Evolutionary conservation across 2,329 filamentous ascomycete species (phyloP).

Genomic region (Dactylonectria estremocensis): DNA sequence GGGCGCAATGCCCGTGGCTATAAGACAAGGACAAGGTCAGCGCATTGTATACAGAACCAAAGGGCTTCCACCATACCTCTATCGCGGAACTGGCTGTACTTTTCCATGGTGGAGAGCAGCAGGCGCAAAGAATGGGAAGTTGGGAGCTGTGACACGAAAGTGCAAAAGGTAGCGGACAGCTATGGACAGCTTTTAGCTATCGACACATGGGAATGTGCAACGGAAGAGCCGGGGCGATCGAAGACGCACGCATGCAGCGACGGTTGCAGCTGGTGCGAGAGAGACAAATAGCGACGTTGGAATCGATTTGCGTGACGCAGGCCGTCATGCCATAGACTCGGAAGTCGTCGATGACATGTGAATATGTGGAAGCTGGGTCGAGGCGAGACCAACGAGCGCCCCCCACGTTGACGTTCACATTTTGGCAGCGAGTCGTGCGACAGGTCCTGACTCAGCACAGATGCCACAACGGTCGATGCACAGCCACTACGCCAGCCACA

Average conservation of each 20-base stretch:
- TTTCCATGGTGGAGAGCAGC: slow-evolving; percentile 78
- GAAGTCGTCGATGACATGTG: slow-evolving; percentile 25
- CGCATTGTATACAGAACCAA: neutral
- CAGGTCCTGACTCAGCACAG: slow-evolving; percentile 33
- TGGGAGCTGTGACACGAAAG: slow-evolving; percentile 28
- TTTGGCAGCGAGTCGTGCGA: neutral
- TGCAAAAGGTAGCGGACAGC: slow-evolving; percentile 18
- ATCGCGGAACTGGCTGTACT: slow-evolving; percentile 93
- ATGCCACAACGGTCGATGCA: too few relatives aligned
- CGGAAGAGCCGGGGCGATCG: slow-evolving; percentile 17
- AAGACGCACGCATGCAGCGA: slow-evolving; percentile 14
- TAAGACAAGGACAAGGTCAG: slow-evolving; percentile 28
- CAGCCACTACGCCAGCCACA: slow-evolving; percentile 18
- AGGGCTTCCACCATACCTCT: slow-evolving; percentile 71
- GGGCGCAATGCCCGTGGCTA: slow-evolving; percentile 95
- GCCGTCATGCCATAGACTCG: slow-evolving; percentile 17
- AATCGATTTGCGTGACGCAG: slow-evolving; percentile 5
- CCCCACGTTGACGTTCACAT: slow-evolving; percentile 32
- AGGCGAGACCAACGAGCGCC: slow-evolving; percentile 15
- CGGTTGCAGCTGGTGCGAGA: slow-evolving; percentile 12
- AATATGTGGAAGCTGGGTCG: slow-evolving; percentile 19
- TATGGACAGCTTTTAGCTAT: slow-evolving; percentile 35
- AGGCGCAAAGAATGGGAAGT: slow-evolving; percentile 9
- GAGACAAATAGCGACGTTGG: slow-evolving; percentile 11
- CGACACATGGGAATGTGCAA: slow-evolving; percentile 41